Percentiles rank a stretch among this genome's conserved stretches.
Conservation (phyloP, 2,329 filamentous ascomycete genomes). For the Alternaria solani region DNA sequence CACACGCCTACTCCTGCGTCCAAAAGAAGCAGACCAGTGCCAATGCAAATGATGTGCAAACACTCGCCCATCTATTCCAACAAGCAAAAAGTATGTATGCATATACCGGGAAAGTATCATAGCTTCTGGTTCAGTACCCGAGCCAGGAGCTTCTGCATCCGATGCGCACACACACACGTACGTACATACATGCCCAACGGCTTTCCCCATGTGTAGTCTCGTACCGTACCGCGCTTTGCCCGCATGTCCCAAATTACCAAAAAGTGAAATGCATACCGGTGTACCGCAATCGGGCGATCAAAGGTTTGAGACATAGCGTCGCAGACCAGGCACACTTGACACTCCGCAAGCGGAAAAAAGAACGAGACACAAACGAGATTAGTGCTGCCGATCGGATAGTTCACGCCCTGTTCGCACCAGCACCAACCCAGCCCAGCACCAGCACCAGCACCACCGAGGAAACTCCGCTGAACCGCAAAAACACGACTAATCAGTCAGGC, state of each 20-base stretch:
- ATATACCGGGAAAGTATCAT: neutral
- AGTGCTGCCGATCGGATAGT: constrained; percentile 15
- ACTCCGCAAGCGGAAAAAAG: neutral
- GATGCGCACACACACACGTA: neutral
- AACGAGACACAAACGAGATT: neutral
- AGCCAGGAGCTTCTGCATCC: neutral
- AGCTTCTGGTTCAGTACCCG: neutral
- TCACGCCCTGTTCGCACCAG: constrained; percentile 18
- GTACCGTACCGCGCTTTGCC: neutral
- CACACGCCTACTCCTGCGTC: neutral
- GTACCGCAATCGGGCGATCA: neutral
- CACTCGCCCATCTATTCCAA: neutral
- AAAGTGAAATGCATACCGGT: neutral
- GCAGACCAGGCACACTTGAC: neutral
- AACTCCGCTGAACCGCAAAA: neutral
- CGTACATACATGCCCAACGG: constrained; percentile 1
- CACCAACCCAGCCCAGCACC: neutral
- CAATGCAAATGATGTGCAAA: constrained; percentile 1
- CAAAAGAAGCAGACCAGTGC: neutral
- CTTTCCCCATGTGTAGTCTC: neutral
- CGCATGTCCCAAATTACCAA: neutral
- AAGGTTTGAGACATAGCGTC: neutral
- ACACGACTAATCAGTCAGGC: neutral
- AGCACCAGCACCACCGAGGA: neutral
- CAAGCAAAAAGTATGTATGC: neutral